Evolutionary conservation across 2,329 filamentous ascomycete species (phyloP), one percentile per base, ranked within the genome.

Genomic region (Ceratocystis cacaofunesta): DNA sequence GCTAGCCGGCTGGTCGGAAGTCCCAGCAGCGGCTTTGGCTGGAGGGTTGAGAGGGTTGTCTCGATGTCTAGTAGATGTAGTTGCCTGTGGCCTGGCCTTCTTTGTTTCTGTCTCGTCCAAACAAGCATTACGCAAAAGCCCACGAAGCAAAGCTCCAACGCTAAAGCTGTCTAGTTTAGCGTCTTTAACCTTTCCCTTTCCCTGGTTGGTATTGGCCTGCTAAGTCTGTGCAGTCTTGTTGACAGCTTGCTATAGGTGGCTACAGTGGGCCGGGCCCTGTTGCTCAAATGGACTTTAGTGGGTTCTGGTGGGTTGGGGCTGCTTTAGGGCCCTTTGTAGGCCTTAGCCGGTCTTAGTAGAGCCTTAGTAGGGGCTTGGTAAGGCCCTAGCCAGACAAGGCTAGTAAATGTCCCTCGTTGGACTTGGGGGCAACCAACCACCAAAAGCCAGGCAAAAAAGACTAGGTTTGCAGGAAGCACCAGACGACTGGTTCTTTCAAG

Each of bases 51-150:
- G 10, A 41, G 12, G 12, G 10, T 15, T 41, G 36, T 15, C 36
- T 5, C 12, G 36, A 5, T 3, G 12, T 41, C 36, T 15, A 12
- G 36, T 41, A 41, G 36, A 41, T 41, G 12, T 41, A 15, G 36
- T 15, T 4, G 10, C 36, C 30, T 43, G 12, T 12, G 36, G 10
- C 36, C 3, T 41, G 36, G 36, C 36, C 4, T 15, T 41, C 36
- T 41, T 44, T 62, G 61, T 48, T 63, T n/a, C 57, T 36, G 41
- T 60, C 41, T 36, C 57, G 30, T 41, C 41, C 25, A 60, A 60
- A 58, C 36, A 41, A 41, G 36, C 36, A 41, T 41, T 15, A 41
- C 36, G 36, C 10, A 12, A 41, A 15, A 41, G 36, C 36, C 36
- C 36, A 41, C 36, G 36, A 41, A 41, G 36, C 36, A 41, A 41